phyloP scores from a whole-genome alignment of 352 stramenopile genomes.

The Phytopythium oedochilum region DNA sequence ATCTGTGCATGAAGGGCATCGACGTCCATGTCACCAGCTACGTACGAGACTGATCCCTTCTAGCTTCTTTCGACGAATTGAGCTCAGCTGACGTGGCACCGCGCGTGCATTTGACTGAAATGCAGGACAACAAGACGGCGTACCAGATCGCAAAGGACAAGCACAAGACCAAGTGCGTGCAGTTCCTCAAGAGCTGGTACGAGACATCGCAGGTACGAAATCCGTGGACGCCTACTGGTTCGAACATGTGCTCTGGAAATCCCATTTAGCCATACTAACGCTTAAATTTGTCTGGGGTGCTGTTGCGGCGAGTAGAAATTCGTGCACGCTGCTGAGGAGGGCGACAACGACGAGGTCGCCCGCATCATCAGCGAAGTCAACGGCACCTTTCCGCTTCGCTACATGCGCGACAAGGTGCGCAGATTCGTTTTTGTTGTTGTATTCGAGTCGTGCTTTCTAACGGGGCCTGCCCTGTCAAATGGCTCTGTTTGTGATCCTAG shows the following conservation, averaged over 20 bases:
- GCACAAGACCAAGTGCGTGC: constrained; percentile 83
- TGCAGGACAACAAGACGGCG: constrained; percentile 84
- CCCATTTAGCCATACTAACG: too few relatives aligned
- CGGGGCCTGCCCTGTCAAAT: too few relatives aligned
- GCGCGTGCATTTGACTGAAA: too few relatives aligned
- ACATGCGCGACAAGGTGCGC: constrained; percentile 81
- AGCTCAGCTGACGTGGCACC: background rate
- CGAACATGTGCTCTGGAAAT: too few relatives aligned
- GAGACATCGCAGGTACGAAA: constrained; percentile 74
- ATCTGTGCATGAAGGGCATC: constrained; percentile 85
- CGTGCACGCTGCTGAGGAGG: constrained; percentile 76
- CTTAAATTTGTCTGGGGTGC: background rate
- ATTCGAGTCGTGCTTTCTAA: too few relatives aligned
- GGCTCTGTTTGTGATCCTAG: too few relatives aligned
- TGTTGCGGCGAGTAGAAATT: constrained; percentile 48
- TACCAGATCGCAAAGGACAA: constrained; percentile 89
- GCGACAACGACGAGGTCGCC: constrained; percentile 71
- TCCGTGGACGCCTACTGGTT: too few relatives aligned
- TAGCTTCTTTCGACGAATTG: background rate
- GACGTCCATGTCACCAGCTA: constrained; percentile 89
- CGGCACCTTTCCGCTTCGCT: constrained; percentile 66
- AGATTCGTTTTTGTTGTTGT: background rate
- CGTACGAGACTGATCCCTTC: constrained; percentile 29
- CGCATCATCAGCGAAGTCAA: constrained; percentile 83
- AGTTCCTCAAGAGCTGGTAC: constrained; percentile 87